Base-by-base conservation (phyloP, 441 rosid genomes). In the Populus hybrid region DNA sequence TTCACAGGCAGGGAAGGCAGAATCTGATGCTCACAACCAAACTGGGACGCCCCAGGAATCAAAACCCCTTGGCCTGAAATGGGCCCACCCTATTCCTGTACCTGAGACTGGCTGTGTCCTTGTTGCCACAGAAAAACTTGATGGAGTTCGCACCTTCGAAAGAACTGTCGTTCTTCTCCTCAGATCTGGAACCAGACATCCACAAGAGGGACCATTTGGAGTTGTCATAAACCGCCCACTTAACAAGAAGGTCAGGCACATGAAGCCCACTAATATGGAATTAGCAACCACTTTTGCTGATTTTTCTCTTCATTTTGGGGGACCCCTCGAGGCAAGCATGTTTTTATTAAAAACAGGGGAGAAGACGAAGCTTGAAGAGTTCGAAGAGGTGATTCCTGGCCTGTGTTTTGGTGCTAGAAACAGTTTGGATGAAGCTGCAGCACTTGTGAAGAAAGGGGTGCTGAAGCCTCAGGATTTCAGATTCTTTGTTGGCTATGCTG, bases 61-160 rank as follows among this genome's bases (percentile, higher is more conserved):
- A 0, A 92, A 88, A 84, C 85, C 90, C 5, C 85, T 87, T 2
- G 85, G 93, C 42, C 46, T 75, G 73, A 93, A 89, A 77, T 95
- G 99, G 99, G 99, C 99, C 16, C 99, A 95, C 77, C 99, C 99
- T 2, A 89, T 95, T 85, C 87, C 93, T 2, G 87, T 88, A 9
- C 99, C 96, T 35, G 98, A 95, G 88, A 88, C 92, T 12, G 99
- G 98, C 24, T 93, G 95, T 18, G 94, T 95, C 82, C 95, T 95
- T 75, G 95, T 95, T 74, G 99, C 99, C 28, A 93, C 98, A 10
- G 94, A 92, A 88, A 93, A 92, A 88, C 94, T 95, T 46, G 98
- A 95, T 16, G 95, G 97, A 63, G 89, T 91, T 40, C 86, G 88
- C 63, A 86, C 93, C 32, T 93, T 95, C 65, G 97, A 92, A 42